phyloP scores from a whole-genome alignment of 257 asterid genomes.

The Coffea eugenioides region DNA sequence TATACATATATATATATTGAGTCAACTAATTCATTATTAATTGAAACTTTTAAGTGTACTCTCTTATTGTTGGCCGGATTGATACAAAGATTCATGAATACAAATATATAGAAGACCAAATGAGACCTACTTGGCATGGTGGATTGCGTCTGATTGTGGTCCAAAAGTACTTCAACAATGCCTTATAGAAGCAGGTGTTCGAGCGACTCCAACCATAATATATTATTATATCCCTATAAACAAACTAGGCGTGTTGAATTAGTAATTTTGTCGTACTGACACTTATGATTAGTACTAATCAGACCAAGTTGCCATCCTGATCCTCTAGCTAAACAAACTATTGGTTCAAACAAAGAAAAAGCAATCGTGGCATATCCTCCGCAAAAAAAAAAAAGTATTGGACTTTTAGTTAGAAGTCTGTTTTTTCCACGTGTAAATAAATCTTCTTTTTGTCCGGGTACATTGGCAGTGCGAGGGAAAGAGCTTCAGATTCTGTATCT shows the following conservation, averaged over 20 bases:
- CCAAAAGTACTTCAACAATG: background rate
- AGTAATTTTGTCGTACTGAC: background rate
- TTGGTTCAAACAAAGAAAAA: too few species aligned
- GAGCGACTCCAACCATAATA: background rate
- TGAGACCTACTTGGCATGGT: background rate
- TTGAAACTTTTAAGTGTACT: background rate
- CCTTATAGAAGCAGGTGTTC: background rate
- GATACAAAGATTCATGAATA: too few species aligned
- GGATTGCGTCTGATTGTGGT: background rate
- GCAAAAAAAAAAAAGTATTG: background rate
- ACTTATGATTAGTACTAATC: background rate
- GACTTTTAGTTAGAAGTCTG: background rate
- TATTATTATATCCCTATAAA: too few species aligned
- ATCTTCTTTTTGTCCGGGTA: background rate
- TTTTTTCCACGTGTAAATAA: too few species aligned
- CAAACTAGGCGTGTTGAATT: background rate
- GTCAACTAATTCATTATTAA: background rate
- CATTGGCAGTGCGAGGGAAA: too few species aligned
- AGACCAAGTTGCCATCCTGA: background rate
- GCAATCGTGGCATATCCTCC: background rate
- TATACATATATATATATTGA: too few species aligned
- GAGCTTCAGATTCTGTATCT: background rate
- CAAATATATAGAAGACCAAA: background rate
- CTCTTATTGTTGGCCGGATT: background rate
- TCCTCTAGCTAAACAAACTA: background rate